Base-by-base conservation (phyloP, 305 asterid genomes). In the Fraxinus velutina region DNA sequence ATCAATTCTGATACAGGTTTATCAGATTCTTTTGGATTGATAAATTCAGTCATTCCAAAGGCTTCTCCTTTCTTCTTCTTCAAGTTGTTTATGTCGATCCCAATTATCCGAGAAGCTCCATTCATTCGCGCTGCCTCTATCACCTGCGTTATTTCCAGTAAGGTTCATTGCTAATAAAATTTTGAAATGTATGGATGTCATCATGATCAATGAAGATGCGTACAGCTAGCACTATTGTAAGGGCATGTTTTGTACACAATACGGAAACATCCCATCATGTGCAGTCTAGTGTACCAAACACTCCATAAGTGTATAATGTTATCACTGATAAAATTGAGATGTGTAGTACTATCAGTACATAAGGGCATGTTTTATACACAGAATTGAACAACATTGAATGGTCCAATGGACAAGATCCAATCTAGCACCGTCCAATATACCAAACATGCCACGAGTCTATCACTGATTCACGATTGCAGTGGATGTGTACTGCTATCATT, bases 1-100 rank as follows among this genome's bases (percentile, higher is more conserved):
- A 94, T 85, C 86, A 89, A 84, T 4, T 89, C 89, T 1, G 98
- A 89, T 15, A 91, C 83, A 4, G 96, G 80, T 85, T 90, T 91
- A 30, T 86, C 88, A n/a, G 84, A 78, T 0, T 21, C 55, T 75
- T 89, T 90, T 6, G 94, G 91, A 66, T 94, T 94, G 32, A 94
- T 87, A 82, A 92, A 94, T 8, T 94, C 90, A 17, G 98, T 90
- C 7, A 91, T 82, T 6, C 97, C 98, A 83, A 92, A 91, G 4
- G 88, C 87, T 66, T 83, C 88, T 6, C 91, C 96, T 78, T 91
- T 94, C 57, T 85, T 87, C 0, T 79, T 84, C 85, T 92, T 94
- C 87, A 79, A 22, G 5, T 90, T 92, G 21, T 94, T 93, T 79
- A 83, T 82, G 37, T 92, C 98, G 4, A 94, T 81, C 62, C 98